Percentiles rank a stretch among this genome's conserved stretches.
These are phyloP conservation scores for Pseudocercospora eumusae DNA, from an alignment of 2,329 filamentous ascomycete genomes.

Conservation along the genomic window DNA sequence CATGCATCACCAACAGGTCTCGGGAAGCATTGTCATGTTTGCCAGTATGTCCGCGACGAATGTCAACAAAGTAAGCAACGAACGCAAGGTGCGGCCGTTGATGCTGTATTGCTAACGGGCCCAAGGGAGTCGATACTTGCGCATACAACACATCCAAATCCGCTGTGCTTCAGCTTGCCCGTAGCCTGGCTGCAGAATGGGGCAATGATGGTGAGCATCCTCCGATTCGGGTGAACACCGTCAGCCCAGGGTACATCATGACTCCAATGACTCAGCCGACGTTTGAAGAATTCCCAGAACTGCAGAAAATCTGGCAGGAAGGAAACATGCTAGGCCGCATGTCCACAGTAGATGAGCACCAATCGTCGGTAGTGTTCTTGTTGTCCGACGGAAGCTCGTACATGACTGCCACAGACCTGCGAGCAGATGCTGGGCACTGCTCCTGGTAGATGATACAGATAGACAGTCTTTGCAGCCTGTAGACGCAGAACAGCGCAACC, in stretches of 20 bases:
- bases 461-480: neutral
- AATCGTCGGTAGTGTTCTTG: constrained; percentile 11
- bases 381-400: constrained; percentile 13
- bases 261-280: constrained; percentile 13
- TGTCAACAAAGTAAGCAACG: constrained; percentile 31
- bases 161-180: constrained; percentile 53
- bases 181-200: constrained; percentile 57
- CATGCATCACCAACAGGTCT: constrained; percentile 30
- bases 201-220: constrained; percentile 30
- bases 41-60: constrained; percentile 40
- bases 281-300: constrained; percentile 1
- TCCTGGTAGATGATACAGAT: constrained; percentile 4
- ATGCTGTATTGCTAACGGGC: neutral
- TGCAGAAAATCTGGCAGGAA: constrained; percentile 12
- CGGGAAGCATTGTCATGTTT: constrained; percentile 40
- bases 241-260: constrained; percentile 16
- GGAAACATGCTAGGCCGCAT: constrained; percentile 15
- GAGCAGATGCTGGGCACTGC: constrained; percentile 14
- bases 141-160: constrained; percentile 58
- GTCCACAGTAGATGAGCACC: constrained; percentile 17
- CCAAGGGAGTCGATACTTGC: constrained; percentile 43
- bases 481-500: neutral
- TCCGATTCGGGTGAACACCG: constrained; percentile 17
- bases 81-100: neutral
- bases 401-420: constrained; percentile 14